phyloP scores from a whole-genome alignment of 495 filamentous ascomycete genomes.

The Aspergillus affinis region DNA sequence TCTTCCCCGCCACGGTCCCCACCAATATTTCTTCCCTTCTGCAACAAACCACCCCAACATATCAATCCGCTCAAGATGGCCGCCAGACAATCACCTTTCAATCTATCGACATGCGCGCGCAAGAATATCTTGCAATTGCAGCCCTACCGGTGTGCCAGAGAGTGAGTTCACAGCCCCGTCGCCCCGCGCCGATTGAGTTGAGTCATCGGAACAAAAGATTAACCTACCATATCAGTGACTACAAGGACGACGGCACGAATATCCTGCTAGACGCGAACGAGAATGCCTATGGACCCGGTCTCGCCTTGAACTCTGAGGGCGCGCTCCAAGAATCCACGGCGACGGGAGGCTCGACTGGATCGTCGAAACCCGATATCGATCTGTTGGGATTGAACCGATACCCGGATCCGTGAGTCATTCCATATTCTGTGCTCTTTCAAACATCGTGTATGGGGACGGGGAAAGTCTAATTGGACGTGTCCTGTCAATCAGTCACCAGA shows the following conservation, averaged over 20 bases:
- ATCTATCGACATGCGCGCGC: slow-evolving; percentile 77
- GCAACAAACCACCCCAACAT: neutral
- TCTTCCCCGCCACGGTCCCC: slow-evolving; percentile 9
- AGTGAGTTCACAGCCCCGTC: slow-evolving; percentile 52
- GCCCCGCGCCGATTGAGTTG: slow-evolving; percentile 9
- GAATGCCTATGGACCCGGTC: slow-evolving; percentile 86
- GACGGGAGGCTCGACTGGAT: slow-evolving; percentile 34
- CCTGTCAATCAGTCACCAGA: slow-evolving; percentile 67
- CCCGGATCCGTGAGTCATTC: slow-evolving; percentile 74
- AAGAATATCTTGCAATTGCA: slow-evolving; percentile 79
- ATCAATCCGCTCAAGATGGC: slow-evolving; percentile 34
- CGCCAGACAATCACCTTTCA: slow-evolving; percentile 54
- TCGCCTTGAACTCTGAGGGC: slow-evolving; percentile 50
- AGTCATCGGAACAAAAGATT: slow-evolving; percentile 8
- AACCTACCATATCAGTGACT: slow-evolving; percentile 69
- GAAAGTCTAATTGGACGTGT: neutral
- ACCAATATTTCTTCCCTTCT: slow-evolving; percentile 1
- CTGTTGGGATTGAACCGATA: slow-evolving; percentile 85
- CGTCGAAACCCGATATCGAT: slow-evolving; percentile 55
- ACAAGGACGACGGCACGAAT: slow-evolving; percentile 97
- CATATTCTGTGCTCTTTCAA: neutral
- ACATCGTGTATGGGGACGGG: no score
- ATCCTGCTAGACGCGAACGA: slow-evolving; percentile 97
- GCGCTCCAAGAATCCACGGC: slow-evolving; percentile 41
- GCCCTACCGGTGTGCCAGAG: slow-evolving; percentile 82